A percentile compares a stretch with the other conserved stretches of the same genome.
Conservation (phyloP, 768 basidiomycete genomes). For the Boletus sp. region DNA sequence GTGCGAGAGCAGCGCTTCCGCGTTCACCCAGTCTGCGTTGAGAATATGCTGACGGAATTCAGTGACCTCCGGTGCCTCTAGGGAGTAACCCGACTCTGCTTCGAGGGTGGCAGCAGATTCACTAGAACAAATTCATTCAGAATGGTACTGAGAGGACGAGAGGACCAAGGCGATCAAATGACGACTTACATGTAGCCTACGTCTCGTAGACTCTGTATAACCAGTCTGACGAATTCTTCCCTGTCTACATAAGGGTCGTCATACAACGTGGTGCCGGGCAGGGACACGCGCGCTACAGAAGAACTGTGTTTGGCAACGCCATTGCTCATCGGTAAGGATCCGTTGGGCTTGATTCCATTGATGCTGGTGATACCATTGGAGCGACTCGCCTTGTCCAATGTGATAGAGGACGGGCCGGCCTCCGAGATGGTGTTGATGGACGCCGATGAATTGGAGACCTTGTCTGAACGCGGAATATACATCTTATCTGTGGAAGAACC, state of each 20-base stretch:
- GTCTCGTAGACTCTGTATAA: conserved; percentile 86
- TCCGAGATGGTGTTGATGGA: conserved; percentile 43
- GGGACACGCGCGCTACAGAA: conserved; percentile 56
- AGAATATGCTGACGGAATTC: conserved; percentile 80
- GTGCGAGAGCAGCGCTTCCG: conserved; percentile 63
- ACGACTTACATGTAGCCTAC: conserved; percentile 70
- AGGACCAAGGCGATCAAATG: conserved; percentile 5
- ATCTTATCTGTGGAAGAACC: conserved; percentile 41
- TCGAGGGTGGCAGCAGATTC: conserved; percentile 88
- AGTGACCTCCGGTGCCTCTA: conserved; percentile 75
- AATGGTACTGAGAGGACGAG: conserved; percentile 4
- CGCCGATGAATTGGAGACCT: conserved; percentile 42
- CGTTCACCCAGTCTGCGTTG: conserved; percentile 77
- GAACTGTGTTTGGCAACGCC: conserved; percentile 49
- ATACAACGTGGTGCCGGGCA: conserved; percentile 74
- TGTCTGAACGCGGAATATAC: conserved; percentile 53
- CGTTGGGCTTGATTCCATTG: conserved; percentile 38
- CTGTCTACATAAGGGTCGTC: conserved; percentile 78
- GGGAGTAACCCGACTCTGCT: conserved; percentile 87
- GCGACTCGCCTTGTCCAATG: conserved; percentile 32
- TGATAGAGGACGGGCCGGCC: conserved; percentile 53
- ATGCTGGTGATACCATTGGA: conserved; percentile 42
- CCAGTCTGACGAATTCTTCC: conserved; percentile 87
- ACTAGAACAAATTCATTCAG: conserved; percentile 40
- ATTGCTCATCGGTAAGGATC: conserved; percentile 45